Evolutionary conservation across 257 asterid species (phyloP).

Genomic region (Fraxinus excelsior): DNA sequence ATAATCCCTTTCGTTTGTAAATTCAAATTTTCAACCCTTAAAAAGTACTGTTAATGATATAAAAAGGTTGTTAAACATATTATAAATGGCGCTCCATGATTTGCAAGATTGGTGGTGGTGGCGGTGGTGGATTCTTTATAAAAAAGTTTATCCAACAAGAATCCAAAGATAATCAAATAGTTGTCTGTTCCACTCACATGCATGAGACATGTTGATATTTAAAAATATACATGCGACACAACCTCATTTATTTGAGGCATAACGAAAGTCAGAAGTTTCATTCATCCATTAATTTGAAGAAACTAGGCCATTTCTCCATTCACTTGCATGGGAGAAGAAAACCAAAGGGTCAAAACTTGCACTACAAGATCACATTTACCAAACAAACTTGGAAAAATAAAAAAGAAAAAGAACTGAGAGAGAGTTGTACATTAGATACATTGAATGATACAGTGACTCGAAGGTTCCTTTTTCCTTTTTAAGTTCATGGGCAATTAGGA

Average conservation of each 20-base stretch:
- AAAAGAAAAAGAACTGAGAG: background rate
- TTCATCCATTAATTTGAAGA: conserved; percentile 31
- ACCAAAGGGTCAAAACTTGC: conserved; percentile 45
- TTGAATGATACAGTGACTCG: conserved; percentile 39
- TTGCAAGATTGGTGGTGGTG: conserved; percentile 12
- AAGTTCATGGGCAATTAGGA: conserved; percentile 65
- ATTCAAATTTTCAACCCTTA: background rate
- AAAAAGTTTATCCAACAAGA: conserved; percentile 33
- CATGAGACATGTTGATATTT: background rate
- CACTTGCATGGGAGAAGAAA: conserved; percentile 41
- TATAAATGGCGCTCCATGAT: background rate
- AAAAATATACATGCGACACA: no score
- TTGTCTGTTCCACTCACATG: conserved; percentile 34
- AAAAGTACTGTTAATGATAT: conserved; percentile 14
- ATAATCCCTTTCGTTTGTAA: background rate
- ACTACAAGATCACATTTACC: conserved; percentile 44
- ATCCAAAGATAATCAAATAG: conserved; percentile 27
- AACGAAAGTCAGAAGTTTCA: conserved; percentile 20
- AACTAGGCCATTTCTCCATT: conserved; percentile 44
- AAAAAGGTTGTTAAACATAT: background rate
- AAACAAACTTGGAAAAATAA: conserved; percentile 35
- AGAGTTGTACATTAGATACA: conserved; percentile 34
- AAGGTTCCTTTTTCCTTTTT: conserved; percentile 12
- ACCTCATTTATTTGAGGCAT: conserved; percentile 1
- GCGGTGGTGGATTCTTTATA: conserved; percentile 25